Conservation (phyloP, 345 rosid species). For the Ceriops decandra region DNA sequence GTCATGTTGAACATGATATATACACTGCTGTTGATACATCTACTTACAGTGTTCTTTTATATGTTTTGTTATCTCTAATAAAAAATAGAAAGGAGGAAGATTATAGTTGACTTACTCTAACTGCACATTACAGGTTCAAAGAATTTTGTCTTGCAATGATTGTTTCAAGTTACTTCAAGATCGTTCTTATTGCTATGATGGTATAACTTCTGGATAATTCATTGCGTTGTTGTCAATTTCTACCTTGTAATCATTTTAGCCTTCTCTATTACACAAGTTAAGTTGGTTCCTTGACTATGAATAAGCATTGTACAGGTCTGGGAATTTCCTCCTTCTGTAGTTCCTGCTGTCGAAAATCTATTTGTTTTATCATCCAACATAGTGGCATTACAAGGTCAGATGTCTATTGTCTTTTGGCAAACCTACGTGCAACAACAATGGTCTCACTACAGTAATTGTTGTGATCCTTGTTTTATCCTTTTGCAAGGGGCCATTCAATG, state of each 20-base stretch:
- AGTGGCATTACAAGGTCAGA: slow-evolving; percentile 75
- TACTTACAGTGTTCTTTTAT: slow-evolving; percentile 2
- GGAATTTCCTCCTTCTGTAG: slow-evolving; percentile 66
- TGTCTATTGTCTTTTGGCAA: neutral
- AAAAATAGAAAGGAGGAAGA: neutral
- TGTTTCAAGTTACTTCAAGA: slow-evolving; percentile 77
- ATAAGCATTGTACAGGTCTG: slow-evolving; percentile 54
- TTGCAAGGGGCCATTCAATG: too few species aligned
- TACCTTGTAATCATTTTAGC: slow-evolving; percentile 3
- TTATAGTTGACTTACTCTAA: neutral
- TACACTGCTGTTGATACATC: neutral
- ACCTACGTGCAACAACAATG: neutral
- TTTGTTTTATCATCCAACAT: slow-evolving; percentile 69
- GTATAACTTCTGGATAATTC: slow-evolving; percentile 34
- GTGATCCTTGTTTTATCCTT: neutral
- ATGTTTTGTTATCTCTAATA: neutral
- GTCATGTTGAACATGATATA: neutral
- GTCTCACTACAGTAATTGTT: too few species aligned
- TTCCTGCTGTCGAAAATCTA: slow-evolving; percentile 62
- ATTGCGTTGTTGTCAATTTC: neutral
- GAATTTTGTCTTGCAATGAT: slow-evolving; percentile 50
- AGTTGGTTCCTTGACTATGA: slow-evolving; percentile 7
- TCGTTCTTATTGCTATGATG: slow-evolving; percentile 64
- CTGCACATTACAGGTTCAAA: slow-evolving; percentile 34
- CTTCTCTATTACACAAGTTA: neutral